Base-by-base conservation (phyloP, 169 alveolate species). In the Perkinsus olseni region DNA sequence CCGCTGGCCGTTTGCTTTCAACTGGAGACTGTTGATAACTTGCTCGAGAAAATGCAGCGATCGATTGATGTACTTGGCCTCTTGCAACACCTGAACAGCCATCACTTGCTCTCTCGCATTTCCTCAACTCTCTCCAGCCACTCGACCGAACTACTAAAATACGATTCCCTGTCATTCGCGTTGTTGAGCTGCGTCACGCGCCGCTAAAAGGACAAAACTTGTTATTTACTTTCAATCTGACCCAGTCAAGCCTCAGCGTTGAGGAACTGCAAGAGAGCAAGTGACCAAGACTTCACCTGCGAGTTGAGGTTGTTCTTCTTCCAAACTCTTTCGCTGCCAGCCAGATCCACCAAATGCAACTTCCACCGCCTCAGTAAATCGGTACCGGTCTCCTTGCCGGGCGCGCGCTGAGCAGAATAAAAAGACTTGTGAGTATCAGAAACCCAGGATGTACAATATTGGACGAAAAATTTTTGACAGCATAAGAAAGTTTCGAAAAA, bases 21-120 rank as follows among this genome's bases (percentile, higher is more conserved):
- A 39, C 10, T 94, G 94, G 74, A 94, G 74, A n/a, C 94, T 94
- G 48, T 92, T 94, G 17, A 94, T 94, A 40, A 94, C 95, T 45
- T 92, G 91, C 92, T 94, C 95, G 91, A 94, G 38, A 38, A 92
- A 92, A 92, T 94, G 95, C 39, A 94, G 93, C 91, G 95, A 94
- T 21, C 91, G 92, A 74, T 94, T 94, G 91, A 94, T 94, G 74
- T 90, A 91, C 93, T 94, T 50, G 0, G 62, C 45, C 31, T 91
- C 93, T 62, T 62, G 82, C 34, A 62, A 24, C 1, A 62, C 82
- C 82, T n/a, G n/a, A 28, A 8, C 31, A 3, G 13, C 37, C 28
- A 62, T 62, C 11, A 40, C 50, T 40, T 11, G 50, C 11, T 3
- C 3, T 40, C 50, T 40, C 11, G 50, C 50, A 11, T 40, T n/a